Evolutionary conservation across 202 grass and related monocot species (phyloP).

Genomic region (Setaria italica): DNA sequence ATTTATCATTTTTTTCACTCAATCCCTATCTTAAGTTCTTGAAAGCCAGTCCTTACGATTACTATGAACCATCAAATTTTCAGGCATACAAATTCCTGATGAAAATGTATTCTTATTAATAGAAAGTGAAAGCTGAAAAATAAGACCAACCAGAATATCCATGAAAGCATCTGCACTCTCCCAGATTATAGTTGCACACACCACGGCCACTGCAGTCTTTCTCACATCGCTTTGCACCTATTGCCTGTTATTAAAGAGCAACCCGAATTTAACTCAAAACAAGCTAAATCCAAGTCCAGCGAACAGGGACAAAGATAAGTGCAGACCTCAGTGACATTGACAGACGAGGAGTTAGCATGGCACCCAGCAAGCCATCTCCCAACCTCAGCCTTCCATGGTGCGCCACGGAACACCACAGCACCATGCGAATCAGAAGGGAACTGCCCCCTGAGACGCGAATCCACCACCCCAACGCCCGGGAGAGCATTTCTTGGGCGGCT

Average conservation of each 20-base stretch:
- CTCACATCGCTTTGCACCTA: constrained; percentile 61
- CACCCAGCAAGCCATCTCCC: constrained; percentile 83
- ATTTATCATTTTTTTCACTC: background rate
- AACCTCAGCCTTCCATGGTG: constrained; percentile 78
- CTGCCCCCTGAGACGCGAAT: constrained; percentile 41
- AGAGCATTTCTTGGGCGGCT: constrained; percentile 18
- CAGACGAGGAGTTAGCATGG: constrained; percentile 41
- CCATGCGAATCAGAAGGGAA: constrained; percentile 59
- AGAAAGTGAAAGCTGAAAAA: constrained; percentile 32
- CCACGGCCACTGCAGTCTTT: constrained; percentile 72
- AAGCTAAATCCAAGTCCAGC: constrained; percentile 23
- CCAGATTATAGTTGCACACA: constrained; percentile 81
- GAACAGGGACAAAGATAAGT: background rate
- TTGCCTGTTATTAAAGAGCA: constrained; percentile 47
- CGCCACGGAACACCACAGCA: constrained; percentile 56
- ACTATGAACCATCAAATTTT: constrained; percentile 5
- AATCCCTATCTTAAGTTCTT: background rate
- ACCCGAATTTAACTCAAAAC: constrained; percentile 3
- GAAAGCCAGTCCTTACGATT: background rate
- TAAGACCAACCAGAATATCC: constrained; percentile 81
- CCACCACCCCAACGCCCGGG: constrained; percentile 19
- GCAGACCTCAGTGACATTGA: constrained; percentile 71
- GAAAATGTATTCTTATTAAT: constrained; percentile 2
- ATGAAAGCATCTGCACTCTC: constrained; percentile 95
- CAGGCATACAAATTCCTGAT: background rate